Base-by-base conservation (phyloP, 768 basidiomycete genomes). In the Tylopilus sp. region DNA sequence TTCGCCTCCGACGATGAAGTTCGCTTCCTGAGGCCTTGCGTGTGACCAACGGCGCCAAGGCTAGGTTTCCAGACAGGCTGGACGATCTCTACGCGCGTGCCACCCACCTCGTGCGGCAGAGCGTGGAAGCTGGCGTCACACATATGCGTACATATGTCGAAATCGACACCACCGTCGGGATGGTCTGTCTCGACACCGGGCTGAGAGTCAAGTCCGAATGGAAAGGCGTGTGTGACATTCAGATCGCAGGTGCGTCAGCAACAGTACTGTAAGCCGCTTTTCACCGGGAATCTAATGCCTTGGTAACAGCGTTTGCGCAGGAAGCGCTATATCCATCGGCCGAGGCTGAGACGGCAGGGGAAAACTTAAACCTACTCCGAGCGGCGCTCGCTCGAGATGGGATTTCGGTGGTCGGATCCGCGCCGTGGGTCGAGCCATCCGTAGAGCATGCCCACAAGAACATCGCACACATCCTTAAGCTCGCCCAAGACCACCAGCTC, bases 61-160 rank as follows among this genome's bases (percentile, higher is more conserved):
- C 74, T 20, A 52, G 57, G 17, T 84, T 83, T 60, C 61, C 72
- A n/a, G 52, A 66, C 36, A 62, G 75, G 52, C 44, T 58, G 18
- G 81, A 18, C 7, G 36, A 82, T 61, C 67, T 84, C 18, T 74
- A 79, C 52, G 60, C 56, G 48, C 76, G 84, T 36, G 82, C 83
- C 4, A 71, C 70, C 23, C 74, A 75, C 45, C 69, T 86, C 18
- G 77, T 86, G 53, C 64, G 72, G 35, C 77, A 82, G 60, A 83
- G 81, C 57, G 70, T 85, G 44, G 74, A 79, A 57, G 73, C 74
- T 47, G 82, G 83, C n/a, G 82, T 83, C 38, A 85, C 83, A 25
- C 69, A 73, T 13, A 84, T 83, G 76, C 78, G 81, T 17, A 82
- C 83, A n/a, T 83, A 81, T 62, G 81, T 86, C 43, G 83, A 86